Conservation (phyloP, 805 yeast genomes). For the Yamadazyma paraphyllophila region DNA sequence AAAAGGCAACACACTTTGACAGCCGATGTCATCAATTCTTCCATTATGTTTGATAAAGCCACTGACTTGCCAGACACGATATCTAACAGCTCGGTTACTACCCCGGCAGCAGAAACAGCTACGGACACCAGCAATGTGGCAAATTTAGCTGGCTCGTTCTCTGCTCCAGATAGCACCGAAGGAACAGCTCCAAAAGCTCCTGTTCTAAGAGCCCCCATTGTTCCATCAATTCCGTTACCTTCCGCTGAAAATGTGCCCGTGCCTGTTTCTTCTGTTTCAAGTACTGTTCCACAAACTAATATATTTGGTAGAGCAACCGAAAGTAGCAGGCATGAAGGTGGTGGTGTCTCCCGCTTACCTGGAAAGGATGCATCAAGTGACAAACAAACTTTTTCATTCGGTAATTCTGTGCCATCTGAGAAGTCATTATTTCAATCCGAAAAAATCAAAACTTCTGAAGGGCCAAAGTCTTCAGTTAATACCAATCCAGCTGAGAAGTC, state of each 20-base stretch:
- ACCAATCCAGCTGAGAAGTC: background rate
- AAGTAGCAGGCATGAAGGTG: too few species aligned
- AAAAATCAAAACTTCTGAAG: background rate
- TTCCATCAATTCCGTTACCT: background rate
- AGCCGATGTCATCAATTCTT: conserved; percentile 37
- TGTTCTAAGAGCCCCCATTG: background rate
- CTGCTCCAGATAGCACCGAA: background rate
- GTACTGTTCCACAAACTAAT: too few species aligned
- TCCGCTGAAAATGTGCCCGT: too few species aligned
- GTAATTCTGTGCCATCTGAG: too few species aligned
- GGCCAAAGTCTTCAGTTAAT: too few species aligned
- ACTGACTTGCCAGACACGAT: conserved; percentile 11
- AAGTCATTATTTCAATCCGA: background rate
- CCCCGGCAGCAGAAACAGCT: conserved; percentile 12
- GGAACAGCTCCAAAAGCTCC: background rate
- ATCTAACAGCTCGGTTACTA: conserved; percentile 13
- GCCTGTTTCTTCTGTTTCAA: too few species aligned
- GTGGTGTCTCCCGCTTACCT: too few species aligned
- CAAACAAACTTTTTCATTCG: too few species aligned
- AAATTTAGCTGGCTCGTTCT: background rate
- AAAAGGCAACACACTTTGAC: conserved; percentile 17
- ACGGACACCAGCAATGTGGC: conserved; percentile 2
- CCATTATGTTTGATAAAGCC: conserved; percentile 31
- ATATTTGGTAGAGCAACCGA: too few species aligned
- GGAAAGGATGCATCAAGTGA: too few species aligned